These are phyloP conservation scores for Pseudozyma tsukubaensis DNA, from an alignment of 1,284 basidiomycete genomes.

Conservation along the genomic window DNA sequence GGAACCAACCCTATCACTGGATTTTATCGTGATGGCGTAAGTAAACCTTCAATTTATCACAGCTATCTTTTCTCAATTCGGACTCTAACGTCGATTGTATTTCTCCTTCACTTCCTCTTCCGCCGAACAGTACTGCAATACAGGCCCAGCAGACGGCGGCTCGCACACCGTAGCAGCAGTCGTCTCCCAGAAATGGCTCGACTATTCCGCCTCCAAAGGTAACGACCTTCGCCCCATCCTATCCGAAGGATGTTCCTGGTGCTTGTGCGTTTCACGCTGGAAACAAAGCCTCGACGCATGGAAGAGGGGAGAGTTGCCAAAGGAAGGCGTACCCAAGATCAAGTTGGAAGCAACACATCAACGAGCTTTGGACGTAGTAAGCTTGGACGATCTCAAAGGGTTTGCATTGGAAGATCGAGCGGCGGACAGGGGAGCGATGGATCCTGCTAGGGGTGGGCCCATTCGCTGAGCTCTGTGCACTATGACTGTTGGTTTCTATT, in stretches of 20 bases:
- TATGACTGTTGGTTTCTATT: neutral
- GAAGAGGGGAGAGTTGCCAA: constrained; percentile 80
- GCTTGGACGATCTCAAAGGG: constrained; percentile 40
- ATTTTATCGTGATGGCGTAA: constrained; percentile 54
- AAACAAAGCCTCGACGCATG: constrained; percentile 83
- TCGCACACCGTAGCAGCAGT: constrained; percentile 57
- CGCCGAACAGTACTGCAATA: constrained; percentile 48
- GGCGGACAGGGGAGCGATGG: constrained; percentile 4
- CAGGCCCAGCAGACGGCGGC: constrained; percentile 48
- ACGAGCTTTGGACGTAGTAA: constrained; percentile 37
- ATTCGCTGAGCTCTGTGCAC: constrained; percentile 26
- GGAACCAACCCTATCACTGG: constrained; percentile 54
- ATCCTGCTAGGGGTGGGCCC: constrained; percentile 38
- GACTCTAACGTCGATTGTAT: neutral
- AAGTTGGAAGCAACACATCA: constrained; percentile 54
- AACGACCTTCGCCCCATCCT: constrained; percentile 57
- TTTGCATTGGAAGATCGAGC: constrained; percentile 32
- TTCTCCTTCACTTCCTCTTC: neutral
- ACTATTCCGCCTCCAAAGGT: constrained; percentile 53
- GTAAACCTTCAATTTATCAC: neutral
- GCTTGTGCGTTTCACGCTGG: constrained; percentile 57
- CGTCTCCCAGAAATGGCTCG: constrained; percentile 50
- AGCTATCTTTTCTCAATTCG: neutral
- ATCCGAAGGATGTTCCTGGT: constrained; percentile 55
- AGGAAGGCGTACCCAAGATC: constrained; percentile 51